phyloP scores from a whole-genome alignment of 495 filamentous ascomycete genomes.

The Penicillium ochrochloron region DNA sequence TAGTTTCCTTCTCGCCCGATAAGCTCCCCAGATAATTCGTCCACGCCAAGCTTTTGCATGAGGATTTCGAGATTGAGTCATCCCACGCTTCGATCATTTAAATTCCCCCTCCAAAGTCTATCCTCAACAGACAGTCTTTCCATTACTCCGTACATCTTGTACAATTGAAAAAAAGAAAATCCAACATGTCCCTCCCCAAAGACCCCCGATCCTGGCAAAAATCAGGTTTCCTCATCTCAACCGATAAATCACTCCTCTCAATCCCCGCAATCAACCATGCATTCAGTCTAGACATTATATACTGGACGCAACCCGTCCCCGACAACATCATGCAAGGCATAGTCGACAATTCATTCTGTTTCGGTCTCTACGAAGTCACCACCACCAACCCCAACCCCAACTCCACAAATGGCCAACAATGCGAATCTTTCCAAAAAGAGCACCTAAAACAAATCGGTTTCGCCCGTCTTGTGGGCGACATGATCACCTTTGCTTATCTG shows the following conservation, averaged over 20 bases:
- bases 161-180: not conserved
- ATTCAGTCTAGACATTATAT: not conserved
- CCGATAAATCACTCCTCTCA: slow-evolving; percentile 2
- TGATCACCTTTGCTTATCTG: not conserved
- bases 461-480: slow-evolving; percentile 1
- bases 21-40: not conserved
- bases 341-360: slow-evolving; percentile 2
- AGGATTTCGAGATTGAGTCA: slow-evolving; percentile 1
- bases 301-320: slow-evolving; percentile 1
- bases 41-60: not conserved
- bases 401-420: not conserved
- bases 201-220: slow-evolving; percentile 1
- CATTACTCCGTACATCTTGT: not conserved
- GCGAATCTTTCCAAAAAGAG: not conserved
- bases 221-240: not conserved
- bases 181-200: not conserved
- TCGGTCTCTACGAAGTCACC: slow-evolving; percentile 4
- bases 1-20: not conserved
- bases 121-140: not conserved
- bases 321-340: not conserved
- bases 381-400: not conserved
- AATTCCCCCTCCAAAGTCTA: too few species aligned
- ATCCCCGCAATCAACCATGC: slow-evolving; percentile 3
- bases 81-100: not conserved
- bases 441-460: not conserved